A percentile compares a stretch with the other conserved stretches of the same genome.
phyloP scores from a whole-genome alignment of 2,329 filamentous ascomycete species.

The Rutstroemia sp. region DNA sequence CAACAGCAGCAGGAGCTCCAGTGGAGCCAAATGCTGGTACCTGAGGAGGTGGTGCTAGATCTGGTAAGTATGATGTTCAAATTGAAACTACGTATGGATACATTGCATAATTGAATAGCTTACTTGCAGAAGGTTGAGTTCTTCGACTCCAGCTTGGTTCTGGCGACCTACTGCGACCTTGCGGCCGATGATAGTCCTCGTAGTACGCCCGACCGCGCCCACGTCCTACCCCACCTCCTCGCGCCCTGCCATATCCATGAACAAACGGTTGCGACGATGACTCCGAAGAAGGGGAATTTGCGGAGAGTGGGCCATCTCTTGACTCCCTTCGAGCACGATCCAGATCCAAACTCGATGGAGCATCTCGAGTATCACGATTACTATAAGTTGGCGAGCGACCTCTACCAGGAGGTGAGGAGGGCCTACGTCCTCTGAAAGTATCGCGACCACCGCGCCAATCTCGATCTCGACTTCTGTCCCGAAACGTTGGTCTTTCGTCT shows the following conservation, averaged over 20 bases:
- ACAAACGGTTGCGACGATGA: constrained; percentile 33
- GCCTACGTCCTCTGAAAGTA: constrained; percentile 47
- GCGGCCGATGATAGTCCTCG: constrained; percentile 44
- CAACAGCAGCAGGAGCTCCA: background rate
- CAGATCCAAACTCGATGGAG: constrained; percentile 56
- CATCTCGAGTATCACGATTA: constrained; percentile 38
- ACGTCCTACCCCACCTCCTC: constrained; percentile 39
- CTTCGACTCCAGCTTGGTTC: constrained; percentile 27
- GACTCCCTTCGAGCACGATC: constrained; percentile 61
- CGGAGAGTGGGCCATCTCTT: constrained; percentile 65
- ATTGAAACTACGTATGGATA: background rate
- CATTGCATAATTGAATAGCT: background rate
- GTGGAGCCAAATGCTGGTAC: constrained; percentile 47
- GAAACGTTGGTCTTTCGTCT: constrained; percentile 7
- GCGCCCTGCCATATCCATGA: constrained; percentile 43
- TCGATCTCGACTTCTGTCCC: constrained; percentile 15
- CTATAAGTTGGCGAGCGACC: constrained; percentile 62
- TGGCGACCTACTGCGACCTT: constrained; percentile 27
- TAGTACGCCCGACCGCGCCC: constrained; percentile 42
- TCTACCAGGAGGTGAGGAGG: constrained; percentile 53
- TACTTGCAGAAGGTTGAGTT: constrained; percentile 38
- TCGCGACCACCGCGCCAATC: constrained; percentile 18
- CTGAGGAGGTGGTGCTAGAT: constrained; percentile 38
- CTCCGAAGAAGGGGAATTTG: constrained; percentile 64
- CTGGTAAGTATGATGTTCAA: background rate